These are phyloP conservation scores for Vachellia pachyceras DNA, from an alignment of 306 rosid genomes.

Conservation along the genomic window DNA sequence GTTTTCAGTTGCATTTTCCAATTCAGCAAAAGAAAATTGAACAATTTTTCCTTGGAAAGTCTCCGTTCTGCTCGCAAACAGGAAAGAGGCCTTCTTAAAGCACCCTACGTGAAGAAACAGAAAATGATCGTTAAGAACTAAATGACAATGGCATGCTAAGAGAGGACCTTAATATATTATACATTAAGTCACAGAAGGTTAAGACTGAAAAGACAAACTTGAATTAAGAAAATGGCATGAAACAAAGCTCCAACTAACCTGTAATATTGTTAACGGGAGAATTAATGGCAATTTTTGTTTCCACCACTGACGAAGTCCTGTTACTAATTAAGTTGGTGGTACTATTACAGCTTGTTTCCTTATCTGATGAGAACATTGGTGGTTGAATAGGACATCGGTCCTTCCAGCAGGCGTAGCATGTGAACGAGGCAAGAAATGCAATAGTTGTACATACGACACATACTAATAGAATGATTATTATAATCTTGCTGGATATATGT, in stretches of 20 bases:
- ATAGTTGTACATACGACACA: constrained; percentile 71
- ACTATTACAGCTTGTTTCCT: constrained; percentile 81
- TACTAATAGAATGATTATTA: constrained; percentile 64
- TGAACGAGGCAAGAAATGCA: constrained; percentile 68
- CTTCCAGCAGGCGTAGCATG: constrained; percentile 67
- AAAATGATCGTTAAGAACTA: constrained; percentile 21
- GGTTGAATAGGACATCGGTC: constrained; percentile 56
- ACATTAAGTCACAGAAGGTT: constrained; percentile 6
- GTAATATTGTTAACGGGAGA: constrained; percentile 57
- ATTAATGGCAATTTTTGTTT: constrained; percentile 51
- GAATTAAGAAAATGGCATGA: constrained; percentile 10
- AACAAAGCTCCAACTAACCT: constrained; percentile 49
- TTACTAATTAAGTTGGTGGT: constrained; percentile 73
- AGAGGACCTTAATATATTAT: constrained; percentile 1
- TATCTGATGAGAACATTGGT: constrained; percentile 65
- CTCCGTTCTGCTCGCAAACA: constrained; percentile 60
- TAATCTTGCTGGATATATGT: constrained; percentile 68
- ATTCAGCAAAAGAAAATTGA: constrained; percentile 78
- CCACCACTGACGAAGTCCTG: constrained; percentile 61
- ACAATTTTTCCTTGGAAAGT: constrained; percentile 64
- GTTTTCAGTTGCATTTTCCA: constrained; percentile 82
- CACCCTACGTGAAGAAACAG: constrained; percentile 62
- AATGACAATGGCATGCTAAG: constrained; percentile 21
- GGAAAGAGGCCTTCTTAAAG: constrained; percentile 69
- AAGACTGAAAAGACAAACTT: background rate